These are phyloP conservation scores for Taphrina deformans DNA, from an alignment of 1,139 yeast species.

Conservation along the genomic window DNA sequence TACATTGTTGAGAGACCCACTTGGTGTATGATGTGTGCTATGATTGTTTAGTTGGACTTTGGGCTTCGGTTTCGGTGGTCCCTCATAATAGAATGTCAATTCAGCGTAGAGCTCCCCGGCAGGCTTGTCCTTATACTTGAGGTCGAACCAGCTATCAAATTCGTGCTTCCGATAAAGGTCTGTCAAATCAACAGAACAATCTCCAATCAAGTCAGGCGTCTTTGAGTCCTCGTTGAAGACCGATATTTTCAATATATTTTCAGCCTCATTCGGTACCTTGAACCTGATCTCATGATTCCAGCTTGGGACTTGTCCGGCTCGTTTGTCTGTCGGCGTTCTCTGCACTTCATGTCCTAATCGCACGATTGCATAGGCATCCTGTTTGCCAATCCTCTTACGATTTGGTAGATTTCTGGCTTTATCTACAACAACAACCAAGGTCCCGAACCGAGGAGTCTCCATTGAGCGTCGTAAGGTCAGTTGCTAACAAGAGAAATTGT, in stretches of 20 bases:
- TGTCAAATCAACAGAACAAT: conserved; percentile 72
- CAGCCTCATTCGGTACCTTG: conserved; percentile 43
- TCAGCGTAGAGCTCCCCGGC: conserved; percentile 90
- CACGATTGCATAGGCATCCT: conserved; percentile 79
- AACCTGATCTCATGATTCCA: conserved; percentile 51
- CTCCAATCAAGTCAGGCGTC: conserved; percentile 84
- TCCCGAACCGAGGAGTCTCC: conserved; percentile 22
- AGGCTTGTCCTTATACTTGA: conserved; percentile 65
- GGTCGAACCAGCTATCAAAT: conserved; percentile 80
- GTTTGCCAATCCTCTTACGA: conserved; percentile 78
- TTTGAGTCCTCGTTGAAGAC: conserved; percentile 84
- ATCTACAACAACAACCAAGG: conserved; percentile 22
- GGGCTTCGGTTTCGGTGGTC: conserved; percentile 43
- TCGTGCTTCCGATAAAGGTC: conserved; percentile 65
- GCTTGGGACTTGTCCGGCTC: conserved; percentile 90
- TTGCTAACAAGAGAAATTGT: no score
- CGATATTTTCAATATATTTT: conserved; percentile 58
- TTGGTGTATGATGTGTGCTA: neutral
- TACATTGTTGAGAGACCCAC: neutral
- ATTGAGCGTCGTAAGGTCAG: neutral
- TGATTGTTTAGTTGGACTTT: neutral
- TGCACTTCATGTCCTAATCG: conserved; percentile 79
- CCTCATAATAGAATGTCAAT: conserved; percentile 81
- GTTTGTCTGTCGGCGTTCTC: conserved; percentile 65
- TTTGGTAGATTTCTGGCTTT: conserved; percentile 64